Evolutionary conservation across 75 land plant species (phyloP), one percentile per base, ranked within the genome.

Genomic region (Sequoiadendron giganteum): DNA sequence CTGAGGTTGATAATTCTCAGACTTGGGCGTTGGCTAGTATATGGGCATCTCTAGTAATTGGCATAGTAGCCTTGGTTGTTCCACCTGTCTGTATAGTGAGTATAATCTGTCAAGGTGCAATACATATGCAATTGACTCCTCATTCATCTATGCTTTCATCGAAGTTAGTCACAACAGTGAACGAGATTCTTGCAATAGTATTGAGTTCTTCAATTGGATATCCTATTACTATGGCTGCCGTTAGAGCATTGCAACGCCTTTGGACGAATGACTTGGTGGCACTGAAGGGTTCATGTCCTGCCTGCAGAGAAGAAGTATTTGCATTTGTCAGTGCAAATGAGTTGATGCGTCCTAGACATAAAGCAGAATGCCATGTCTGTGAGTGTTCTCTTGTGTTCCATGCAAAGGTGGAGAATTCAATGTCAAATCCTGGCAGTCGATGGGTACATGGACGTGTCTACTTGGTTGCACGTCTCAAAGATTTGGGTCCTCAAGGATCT

Each of bases 371-470:
- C 90, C 98, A 97, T 90, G 97, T 97, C 16, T 95, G 98, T 90
- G 94, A 94, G 34, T 89, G 90, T 45, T 83, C 38, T 28, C 87
- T 97, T 79, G 95, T 93, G 72, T 97, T 94, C 77, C 95, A 93
- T 30, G 91, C 94, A 43, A 94, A 92, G 68, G 93, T 92, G 42
- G 94, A 95, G 94, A 89, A 91, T 87, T 91, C 96, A 0, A 85
- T 89, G 79, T 89, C 93, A 61, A 87, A 82, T 54, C 91, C 91
- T 32, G 93, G 95, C 38, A 90, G 89, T 80, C 88, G 48, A 15
- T 95, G 99, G 97, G 97, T 95, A 38, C 90, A 97, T 90, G 99
- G 99, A 2, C 99, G 99, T 16, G 90, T 95, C 34, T 97, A 97
- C 80, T 88, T 95, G 85, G 90, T 92, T 30, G 70, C 88, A 21